phyloP scores from a whole-genome alignment of 2,329 filamentous ascomycete genomes.

The Colletotrichum cordylinicola region DNA sequence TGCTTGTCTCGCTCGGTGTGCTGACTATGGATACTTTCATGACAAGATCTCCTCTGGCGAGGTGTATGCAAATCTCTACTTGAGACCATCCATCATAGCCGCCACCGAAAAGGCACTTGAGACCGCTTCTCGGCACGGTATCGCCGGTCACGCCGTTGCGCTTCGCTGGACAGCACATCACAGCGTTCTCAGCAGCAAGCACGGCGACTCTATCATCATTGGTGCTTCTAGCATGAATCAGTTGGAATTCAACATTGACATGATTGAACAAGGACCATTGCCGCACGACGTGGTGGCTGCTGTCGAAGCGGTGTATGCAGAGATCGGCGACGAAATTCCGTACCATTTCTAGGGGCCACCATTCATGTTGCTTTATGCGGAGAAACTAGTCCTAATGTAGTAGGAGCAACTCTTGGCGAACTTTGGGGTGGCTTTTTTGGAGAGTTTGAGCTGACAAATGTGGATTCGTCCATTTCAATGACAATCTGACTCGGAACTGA shows the following conservation, averaged over 20 bases:
- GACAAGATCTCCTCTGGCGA: constrained; percentile 18
- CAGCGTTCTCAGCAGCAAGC: constrained; percentile 31
- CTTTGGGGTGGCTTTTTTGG: not conserved
- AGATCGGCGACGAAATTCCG: not conserved
- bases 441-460: not conserved
- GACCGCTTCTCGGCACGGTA: constrained; percentile 35
- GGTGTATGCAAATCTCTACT: constrained; percentile 31
- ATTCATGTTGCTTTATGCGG: not conserved
- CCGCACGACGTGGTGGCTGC: constrained; percentile 37
- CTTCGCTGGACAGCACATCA: constrained; percentile 46
- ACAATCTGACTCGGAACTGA: not conserved
- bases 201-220: constrained; percentile 42
- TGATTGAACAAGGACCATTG: constrained; percentile 44
- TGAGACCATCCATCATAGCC: constrained; percentile 30
- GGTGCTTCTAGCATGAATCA: constrained; percentile 39
- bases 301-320: not conserved
- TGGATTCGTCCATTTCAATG: not conserved
- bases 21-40: not conserved
- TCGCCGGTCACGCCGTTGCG: constrained; percentile 44
- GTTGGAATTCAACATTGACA: constrained; percentile 37
- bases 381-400: not conserved
- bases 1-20: not conserved
- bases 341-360: not conserved
- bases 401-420: not conserved
- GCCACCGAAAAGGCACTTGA: constrained; percentile 30